Conservation (phyloP, 1,284 basidiomycete species). For the Takashimella tepidaria region DNA sequence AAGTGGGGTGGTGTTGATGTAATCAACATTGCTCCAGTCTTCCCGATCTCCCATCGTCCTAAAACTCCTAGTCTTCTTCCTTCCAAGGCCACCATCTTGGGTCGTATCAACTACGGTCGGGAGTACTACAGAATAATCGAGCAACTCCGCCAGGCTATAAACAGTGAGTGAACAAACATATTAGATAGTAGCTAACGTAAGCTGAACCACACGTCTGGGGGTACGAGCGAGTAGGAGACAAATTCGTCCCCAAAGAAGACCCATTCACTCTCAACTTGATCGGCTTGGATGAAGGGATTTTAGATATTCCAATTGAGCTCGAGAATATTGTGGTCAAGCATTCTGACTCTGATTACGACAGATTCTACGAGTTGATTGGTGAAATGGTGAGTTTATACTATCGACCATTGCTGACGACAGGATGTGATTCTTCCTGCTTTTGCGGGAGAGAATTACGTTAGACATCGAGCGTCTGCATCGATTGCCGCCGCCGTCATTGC, state of each 20-base stretch:
- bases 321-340: background rate
- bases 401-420: background rate
- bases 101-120: background rate
- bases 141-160: constrained; percentile 1
- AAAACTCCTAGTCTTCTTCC: background rate
- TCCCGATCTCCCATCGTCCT: background rate
- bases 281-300: background rate
- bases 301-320: background rate
- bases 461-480: background rate
- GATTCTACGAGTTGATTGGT: background rate
- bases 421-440: constrained; percentile 6
- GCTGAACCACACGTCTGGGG: constrained; percentile 1
- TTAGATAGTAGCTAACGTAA: background rate
- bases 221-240: background rate
- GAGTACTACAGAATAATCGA: background rate
- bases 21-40: background rate
- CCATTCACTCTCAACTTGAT: constrained; percentile 8
- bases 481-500: constrained; percentile 4
- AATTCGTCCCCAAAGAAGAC: background rate
- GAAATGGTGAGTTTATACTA: background rate
- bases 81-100: constrained; percentile 3
- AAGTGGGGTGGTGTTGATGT: background rate
- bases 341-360: background rate
- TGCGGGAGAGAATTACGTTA: background rate
- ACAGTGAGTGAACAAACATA: background rate